Base-by-base conservation (phyloP, 768 basidiomycete species). In the Termitomyces sp. region DNA sequence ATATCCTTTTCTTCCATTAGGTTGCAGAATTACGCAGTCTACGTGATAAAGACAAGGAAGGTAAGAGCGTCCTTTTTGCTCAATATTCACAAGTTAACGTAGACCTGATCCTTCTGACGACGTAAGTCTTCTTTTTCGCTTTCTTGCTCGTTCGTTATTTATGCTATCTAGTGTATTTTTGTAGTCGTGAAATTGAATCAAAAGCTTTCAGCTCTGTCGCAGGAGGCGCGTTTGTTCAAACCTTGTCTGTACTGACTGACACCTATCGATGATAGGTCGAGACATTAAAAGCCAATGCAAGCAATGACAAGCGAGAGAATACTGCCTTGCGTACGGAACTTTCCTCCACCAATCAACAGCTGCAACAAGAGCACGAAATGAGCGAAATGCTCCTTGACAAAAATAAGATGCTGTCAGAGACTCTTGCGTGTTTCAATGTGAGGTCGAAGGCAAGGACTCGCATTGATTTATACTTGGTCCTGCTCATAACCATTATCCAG, bases 301-400 rank as follows among this genome's bases (percentile, higher is more conserved):
- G 20, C 12, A 33, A 44, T 3, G 23, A 50, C 47, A 50, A 44
- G 32, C 50, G 46, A 44, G 51, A 48, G 20, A 58, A 57, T 9
- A 18, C 12, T 32, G n/a, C 35, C 18, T 44, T 61, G 23, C 38
- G 23, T 9, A 52, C 49, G n/a, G 47, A 50, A 41, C 52, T 57
- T 41, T 18, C 28, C n/a, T 57, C 38, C 14, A n/a, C 32, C n/a
- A 40, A n/a, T 28, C 52, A 61, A 28, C 57, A 57, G 38, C n/a
- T 58, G 41, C 23, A 23, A 36, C 30, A 49, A 38, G 41, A 40
- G 9, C 54, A 49, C 14, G 51, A 57, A 28, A 54, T 4, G 13
- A 61, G 32, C 48, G 38, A 50, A 38, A 13, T 40, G 16, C 52
- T 55, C 26, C 36, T 50, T 14, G 51, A 48, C 18, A 57, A 50